Conservation (phyloP, 768 basidiomycete species). For the Lanmaoa rubissima region DNA sequence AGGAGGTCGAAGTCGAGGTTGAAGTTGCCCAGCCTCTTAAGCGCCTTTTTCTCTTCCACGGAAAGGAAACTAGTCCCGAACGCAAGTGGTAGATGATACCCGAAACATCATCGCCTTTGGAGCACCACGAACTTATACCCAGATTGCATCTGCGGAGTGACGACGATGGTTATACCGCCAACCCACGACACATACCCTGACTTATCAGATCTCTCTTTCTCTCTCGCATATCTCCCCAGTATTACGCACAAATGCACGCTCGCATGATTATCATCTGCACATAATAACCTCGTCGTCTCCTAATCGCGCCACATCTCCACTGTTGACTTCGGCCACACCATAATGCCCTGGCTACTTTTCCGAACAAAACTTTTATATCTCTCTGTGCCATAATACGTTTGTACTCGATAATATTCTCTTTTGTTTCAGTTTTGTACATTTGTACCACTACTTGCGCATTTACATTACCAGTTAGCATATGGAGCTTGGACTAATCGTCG, state of each 20-base stretch:
- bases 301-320: constrained; percentile 32
- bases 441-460: constrained; percentile 36
- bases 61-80: constrained; percentile 35
- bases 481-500: constrained; percentile 33
- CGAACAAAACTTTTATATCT: constrained; percentile 22
- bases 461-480: constrained; percentile 35
- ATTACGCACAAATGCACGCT: constrained; percentile 25
- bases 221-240: constrained; percentile 22
- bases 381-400: constrained; percentile 36
- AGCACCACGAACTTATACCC: constrained; percentile 29
- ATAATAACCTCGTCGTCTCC: constrained; percentile 30
- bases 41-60: constrained; percentile 68
- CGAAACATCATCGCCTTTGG: constrained; percentile 9
- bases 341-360: constrained; percentile 15
- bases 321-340: constrained; percentile 12
- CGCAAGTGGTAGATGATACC: constrained; percentile 27
- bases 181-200: constrained; percentile 36
- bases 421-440: constrained; percentile 28
- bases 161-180: constrained; percentile 33
- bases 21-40: constrained; percentile 56
- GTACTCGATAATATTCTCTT: constrained; percentile 32
- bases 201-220: constrained; percentile 25
- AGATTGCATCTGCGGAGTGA: constrained; percentile 24
- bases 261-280: constrained; percentile 28
- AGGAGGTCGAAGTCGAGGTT: constrained; percentile 52